A percentile compares a stretch with the other conserved stretches of the same genome.
Conservation (phyloP, 345 rosid genomes). For the Sisymbrium irio region DNA sequence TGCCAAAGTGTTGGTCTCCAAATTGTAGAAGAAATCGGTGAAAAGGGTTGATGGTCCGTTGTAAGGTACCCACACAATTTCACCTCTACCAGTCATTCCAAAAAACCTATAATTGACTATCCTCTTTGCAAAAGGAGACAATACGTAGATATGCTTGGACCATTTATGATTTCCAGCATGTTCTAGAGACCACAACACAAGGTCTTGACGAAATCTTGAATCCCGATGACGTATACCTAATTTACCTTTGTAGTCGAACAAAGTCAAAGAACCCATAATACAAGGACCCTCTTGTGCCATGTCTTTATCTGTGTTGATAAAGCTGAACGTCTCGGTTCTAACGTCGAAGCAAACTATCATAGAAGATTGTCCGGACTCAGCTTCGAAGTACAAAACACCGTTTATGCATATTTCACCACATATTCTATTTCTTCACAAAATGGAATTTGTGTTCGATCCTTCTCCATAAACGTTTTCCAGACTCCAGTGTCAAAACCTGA, state of each 20-base stretch:
- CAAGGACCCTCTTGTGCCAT: neutral
- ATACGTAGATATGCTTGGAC: neutral
- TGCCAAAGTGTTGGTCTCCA: neutral
- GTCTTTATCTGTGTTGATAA: neutral
- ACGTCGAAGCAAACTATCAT: neutral
- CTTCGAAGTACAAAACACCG: neutral
- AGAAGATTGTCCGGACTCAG: neutral
- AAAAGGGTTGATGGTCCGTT: neutral
- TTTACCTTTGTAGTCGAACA: conserved; percentile 12
- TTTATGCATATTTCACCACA: neutral
- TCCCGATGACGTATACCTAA: neutral
- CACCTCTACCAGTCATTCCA: neutral
- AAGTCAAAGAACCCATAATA: neutral
- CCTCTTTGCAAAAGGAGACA: neutral
- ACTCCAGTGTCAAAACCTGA: conserved; percentile 1
- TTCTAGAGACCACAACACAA: neutral
- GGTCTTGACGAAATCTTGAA: neutral
- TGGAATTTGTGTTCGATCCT: neutral
- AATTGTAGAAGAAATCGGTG: neutral
- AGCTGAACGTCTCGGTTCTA: neutral
- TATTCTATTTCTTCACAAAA: neutral
- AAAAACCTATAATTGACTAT: neutral
- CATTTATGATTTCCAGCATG: neutral
- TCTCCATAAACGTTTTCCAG: neutral
- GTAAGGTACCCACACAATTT: neutral